These are phyloP conservation scores for Kockovaella imperatae DNA, from an alignment of 768 basidiomycete genomes.

Conservation along the genomic window DNA sequence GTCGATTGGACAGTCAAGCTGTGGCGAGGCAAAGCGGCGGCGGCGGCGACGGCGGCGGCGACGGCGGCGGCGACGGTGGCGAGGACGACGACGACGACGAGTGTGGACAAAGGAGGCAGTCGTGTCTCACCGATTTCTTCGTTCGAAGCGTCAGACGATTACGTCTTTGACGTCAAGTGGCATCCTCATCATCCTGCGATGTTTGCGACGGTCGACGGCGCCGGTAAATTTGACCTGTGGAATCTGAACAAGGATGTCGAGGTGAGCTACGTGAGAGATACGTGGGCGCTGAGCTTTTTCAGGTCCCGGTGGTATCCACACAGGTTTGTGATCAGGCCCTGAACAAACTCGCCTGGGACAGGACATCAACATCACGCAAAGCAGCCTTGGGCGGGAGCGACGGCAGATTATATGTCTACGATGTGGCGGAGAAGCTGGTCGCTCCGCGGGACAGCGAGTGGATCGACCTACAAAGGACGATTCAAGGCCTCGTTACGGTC, in stretches of 20 bases:
- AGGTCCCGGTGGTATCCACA: constrained; percentile 86
- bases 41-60: constrained; percentile 46
- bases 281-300: background rate
- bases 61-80: constrained; percentile 4
- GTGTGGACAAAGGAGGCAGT: constrained; percentile 1
- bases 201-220: constrained; percentile 89
- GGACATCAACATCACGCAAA: constrained; percentile 65
- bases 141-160: constrained; percentile 96
- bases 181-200: constrained; percentile 90
- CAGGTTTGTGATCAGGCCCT: constrained; percentile 74
- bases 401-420: constrained; percentile 86
- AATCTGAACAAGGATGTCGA: constrained; percentile 95
- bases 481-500: constrained; percentile 60
- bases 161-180: constrained; percentile 98
- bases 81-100: background rate
- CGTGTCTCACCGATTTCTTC: constrained; percentile 71
- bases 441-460: constrained; percentile 80
- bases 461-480: constrained; percentile 81
- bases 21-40: constrained; percentile 63
- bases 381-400: constrained; percentile 87
- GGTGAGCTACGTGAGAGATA: constrained; percentile 50
- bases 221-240: constrained; percentile 94
- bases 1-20: constrained; percentile 99
- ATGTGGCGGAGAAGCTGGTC: constrained; percentile 81
- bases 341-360: constrained; percentile 94